phyloP scores from a whole-genome alignment of 371 early-diverging fungal species.

The Choanephora cucurbitarum region DNA sequence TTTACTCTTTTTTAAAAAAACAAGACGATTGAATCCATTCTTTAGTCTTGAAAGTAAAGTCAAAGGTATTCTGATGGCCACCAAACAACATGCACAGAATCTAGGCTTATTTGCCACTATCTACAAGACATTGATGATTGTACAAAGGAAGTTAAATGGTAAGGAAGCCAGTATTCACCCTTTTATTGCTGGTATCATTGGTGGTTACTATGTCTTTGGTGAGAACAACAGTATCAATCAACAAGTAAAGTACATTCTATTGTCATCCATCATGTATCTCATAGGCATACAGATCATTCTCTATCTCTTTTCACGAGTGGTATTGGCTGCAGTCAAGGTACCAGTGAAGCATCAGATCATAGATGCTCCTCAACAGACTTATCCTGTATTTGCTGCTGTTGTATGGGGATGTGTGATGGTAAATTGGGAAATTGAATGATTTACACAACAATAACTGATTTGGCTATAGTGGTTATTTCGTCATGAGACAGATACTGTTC shows the following conservation, averaged over 20 bases:
- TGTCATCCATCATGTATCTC: no score
- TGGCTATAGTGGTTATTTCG: conserved; percentile 81
- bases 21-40: neutral
- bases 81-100: conserved; percentile 88
- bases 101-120: conserved; percentile 91
- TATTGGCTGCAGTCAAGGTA: conserved; percentile 84
- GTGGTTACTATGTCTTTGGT: conserved; percentile 95
- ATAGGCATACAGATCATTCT: conserved; percentile 97
- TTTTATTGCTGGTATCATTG: conserved; percentile 91
- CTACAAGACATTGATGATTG: conserved; percentile 88
- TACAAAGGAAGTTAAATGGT: conserved; percentile 65
- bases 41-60: conserved; percentile 71
- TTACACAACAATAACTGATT: no score
- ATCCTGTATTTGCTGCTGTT: conserved; percentile 92
- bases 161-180: conserved; percentile 81
- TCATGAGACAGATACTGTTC: conserved; percentile 86
- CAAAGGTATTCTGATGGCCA: conserved; percentile 79
- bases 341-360: conserved; percentile 72
- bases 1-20: no score
- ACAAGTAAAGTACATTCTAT: conserved; percentile 74
- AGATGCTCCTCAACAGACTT: conserved; percentile 77
- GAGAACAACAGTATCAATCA: conserved; percentile 94
- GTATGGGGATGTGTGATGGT: conserved; percentile 95
- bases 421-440: no score
- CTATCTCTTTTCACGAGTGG: conserved; percentile 91